Base-by-base conservation (phyloP, 805 yeast species). In the Kluyveromyces siamensis region DNA sequence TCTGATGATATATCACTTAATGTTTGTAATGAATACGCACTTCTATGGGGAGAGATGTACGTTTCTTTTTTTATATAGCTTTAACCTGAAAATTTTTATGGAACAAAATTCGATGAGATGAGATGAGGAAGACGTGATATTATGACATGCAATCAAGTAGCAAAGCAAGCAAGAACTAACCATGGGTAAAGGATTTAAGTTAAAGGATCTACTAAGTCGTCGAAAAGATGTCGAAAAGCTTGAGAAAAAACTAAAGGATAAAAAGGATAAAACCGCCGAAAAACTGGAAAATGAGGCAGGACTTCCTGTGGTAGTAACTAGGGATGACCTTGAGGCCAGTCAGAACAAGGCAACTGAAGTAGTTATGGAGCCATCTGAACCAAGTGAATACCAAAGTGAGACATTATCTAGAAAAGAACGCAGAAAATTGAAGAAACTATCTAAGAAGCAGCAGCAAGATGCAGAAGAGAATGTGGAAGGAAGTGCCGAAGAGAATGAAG, bases 361-460 rank as follows among this genome's bases (percentile, higher is more conserved):
- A 19, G 54, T 46, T 17, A 52, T 46, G 14, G 56, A 58, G 40
- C 53, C 50, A 19, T 57, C 53, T 27, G 54, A 52, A 13, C 14
- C 50, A 50, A 44, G 57, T 58, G 76, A 66, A 25, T 77, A 77
- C 50, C 68, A 80, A 53, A 74, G 80, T 53, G 61, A 65, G 21
- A 69, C 73, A 17, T 69, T 82, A 49, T 81, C 87, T 43, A 81
- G 78, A 66, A 83, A 81, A 57, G 85, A 81, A 46, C 74, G 73
- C 61, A 77, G 85, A 69, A 70, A 73, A 58, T 67, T 79, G 65
- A 79, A 79, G 72, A 79, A 79, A 54, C 63, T 62, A 53, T 57
- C 64, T 51, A 63, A 67, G 47, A 61, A 70, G 51, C 48, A 37
- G 11, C 27, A 16, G 37, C 48, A 56, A 41, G 60, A 54, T 18